Evolutionary conservation across 2,329 filamentous ascomycete species (phyloP).

Genomic region (Apiospora malaysiana): DNA sequence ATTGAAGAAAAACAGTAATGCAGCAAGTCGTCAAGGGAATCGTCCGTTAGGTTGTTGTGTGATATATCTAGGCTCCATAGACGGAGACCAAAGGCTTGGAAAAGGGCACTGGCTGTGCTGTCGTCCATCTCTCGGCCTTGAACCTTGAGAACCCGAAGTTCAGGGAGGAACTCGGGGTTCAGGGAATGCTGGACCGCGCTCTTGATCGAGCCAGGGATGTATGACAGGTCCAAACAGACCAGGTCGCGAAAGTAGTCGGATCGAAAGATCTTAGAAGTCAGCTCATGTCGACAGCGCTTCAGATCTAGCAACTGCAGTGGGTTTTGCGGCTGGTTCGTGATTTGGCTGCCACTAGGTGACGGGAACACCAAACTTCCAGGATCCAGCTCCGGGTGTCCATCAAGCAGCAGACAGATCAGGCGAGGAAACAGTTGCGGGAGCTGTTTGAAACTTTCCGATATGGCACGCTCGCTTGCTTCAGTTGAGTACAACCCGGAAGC

Average conservation of each 20-base stretch:
- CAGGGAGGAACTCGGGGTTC: slow-evolving; percentile 45
- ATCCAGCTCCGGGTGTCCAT: slow-evolving; percentile 53
- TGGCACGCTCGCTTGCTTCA: slow-evolving; percentile 43
- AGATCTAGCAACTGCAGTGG: slow-evolving; percentile 53
- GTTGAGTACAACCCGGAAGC: slow-evolving; percentile 49
- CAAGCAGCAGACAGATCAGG: slow-evolving; percentile 53
- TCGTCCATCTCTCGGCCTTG: slow-evolving; percentile 54
- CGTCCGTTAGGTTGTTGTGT: slow-evolving; percentile 58
- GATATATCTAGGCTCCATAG: slow-evolving; percentile 65
- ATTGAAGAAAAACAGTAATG: slow-evolving; percentile 40
- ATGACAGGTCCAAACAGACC: slow-evolving; percentile 60
- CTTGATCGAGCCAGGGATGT: slow-evolving; percentile 51
- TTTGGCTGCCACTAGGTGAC: not conserved
- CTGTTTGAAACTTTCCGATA: slow-evolving; percentile 47
- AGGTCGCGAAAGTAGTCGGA: slow-evolving; percentile 45
- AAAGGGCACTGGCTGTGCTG: slow-evolving; percentile 38
- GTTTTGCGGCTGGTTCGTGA: slow-evolving; percentile 21
- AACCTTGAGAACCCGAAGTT: slow-evolving; percentile 59
- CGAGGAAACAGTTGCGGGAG: slow-evolving; percentile 49
- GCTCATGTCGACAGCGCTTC: slow-evolving; percentile 44
- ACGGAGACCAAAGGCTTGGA: slow-evolving; percentile 43
- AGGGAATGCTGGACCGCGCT: slow-evolving; percentile 42
- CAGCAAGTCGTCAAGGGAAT: slow-evolving; percentile 41
- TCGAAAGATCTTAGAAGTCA: slow-evolving; percentile 49
- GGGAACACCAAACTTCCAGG: slow-evolving; percentile 42